phyloP scores from a whole-genome alignment of 2,329 filamentous ascomycete species.

The Colletotrichum magnum region DNA sequence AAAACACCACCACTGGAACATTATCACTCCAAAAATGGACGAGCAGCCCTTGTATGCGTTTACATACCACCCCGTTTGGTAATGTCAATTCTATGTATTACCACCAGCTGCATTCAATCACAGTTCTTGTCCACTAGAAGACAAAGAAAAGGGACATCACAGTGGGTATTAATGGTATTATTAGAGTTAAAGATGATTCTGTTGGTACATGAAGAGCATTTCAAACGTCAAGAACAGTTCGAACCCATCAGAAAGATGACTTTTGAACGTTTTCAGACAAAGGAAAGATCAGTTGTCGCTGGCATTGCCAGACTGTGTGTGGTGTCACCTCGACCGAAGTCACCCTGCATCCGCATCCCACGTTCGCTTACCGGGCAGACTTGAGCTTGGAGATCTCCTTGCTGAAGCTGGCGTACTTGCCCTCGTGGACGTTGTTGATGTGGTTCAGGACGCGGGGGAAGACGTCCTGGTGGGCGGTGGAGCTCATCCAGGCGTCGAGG shows the following conservation, averaged over 20 bases:
- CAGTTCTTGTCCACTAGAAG: too few relatives aligned
- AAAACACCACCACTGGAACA: too few relatives aligned
- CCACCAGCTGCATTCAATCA: too few relatives aligned
- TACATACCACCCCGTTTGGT: too few relatives aligned
- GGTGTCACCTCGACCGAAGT: background rate
- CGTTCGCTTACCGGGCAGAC: background rate
- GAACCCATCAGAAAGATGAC: background rate
- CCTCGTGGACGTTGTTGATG: conserved; percentile 18
- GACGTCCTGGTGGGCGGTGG: conserved; percentile 41
- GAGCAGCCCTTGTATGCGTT: too few relatives aligned
- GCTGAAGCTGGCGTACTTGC: background rate
- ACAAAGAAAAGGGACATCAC: background rate
- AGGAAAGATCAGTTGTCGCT: background rate
- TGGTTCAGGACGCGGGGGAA: conserved; percentile 42
- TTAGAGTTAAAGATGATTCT: background rate
- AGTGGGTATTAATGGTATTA: background rate
- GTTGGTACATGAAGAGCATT: background rate
- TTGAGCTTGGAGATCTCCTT: background rate
- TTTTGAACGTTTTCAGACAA: background rate
- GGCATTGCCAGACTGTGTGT: background rate
- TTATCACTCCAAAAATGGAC: too few relatives aligned
- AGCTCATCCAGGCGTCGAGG: conserved; percentile 47
- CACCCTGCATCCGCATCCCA: too few relatives aligned
- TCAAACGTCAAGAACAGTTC: background rate
- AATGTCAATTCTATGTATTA: too few relatives aligned